Conservation (phyloP, 176 grass and related monocot species). For the Saccharum spontaneum region DNA sequence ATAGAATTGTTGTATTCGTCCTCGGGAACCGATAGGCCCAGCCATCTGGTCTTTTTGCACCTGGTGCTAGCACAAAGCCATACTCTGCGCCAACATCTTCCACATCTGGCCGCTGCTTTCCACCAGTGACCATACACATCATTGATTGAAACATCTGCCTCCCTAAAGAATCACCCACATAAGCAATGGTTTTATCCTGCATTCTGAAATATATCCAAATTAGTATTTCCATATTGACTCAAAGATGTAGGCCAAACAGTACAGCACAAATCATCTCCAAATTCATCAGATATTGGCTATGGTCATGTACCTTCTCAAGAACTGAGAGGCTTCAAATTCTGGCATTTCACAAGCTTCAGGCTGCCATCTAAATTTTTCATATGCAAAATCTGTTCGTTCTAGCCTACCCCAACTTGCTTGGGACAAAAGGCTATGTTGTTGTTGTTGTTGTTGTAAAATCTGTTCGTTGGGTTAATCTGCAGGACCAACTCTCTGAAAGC, state of each 20-base stretch:
- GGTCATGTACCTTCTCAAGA: constrained; percentile 68
- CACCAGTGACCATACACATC: constrained; percentile 88
- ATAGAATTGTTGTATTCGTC: constrained; percentile 85
- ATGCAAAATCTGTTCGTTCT: constrained; percentile 71
- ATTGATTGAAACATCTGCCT: constrained; percentile 92
- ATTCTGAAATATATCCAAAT: constrained; percentile 68
- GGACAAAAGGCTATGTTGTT: too few relatives aligned
- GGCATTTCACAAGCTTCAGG: constrained; percentile 74
- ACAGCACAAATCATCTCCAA: constrained; percentile 16
- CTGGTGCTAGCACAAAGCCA: constrained; percentile 51
- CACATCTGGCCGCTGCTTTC: constrained; percentile 47
- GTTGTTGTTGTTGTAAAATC: too few relatives aligned
- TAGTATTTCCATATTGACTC: constrained; percentile 11
- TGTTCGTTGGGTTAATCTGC: constrained; percentile 68
- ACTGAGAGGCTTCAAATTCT: constrained; percentile 61
- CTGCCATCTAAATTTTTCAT: constrained; percentile 86
- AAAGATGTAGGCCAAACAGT: not conserved
- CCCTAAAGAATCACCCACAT: constrained; percentile 88
- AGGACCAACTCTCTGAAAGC: constrained; percentile 85
- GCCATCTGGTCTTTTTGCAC: constrained; percentile 70
- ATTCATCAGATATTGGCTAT: constrained; percentile 27
- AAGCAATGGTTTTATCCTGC: constrained; percentile 87
- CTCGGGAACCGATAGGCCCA: constrained; percentile 79
- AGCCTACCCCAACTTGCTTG: too few relatives aligned
- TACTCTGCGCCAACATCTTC: constrained; percentile 63